Evolutionary conservation across 805 yeast genomes (phyloP), one percentile per base, ranked within the genome.

Genomic region (Zygosaccharomyces bisporus): DNA sequence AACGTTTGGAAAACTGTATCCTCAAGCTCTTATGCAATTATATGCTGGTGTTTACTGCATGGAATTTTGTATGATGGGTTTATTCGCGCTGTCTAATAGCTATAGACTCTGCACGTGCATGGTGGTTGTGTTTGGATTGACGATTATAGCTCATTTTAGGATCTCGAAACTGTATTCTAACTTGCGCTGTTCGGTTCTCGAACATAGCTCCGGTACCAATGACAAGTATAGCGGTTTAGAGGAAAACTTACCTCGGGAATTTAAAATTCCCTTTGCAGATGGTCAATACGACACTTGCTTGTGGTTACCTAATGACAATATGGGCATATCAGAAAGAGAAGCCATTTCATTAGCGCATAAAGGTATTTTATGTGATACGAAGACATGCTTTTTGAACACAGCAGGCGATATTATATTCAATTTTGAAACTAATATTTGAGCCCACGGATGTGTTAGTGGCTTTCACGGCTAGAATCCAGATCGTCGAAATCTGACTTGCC

Each of bases 41-140:
- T 87, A 84, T 56, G 72, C 85, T 0, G 97, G 97, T 0, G 66
- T 89, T 1, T 89, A 89, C 60, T 86, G 89, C 55, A 70, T 86
- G 57, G 95, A 89, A 56, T 69, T 83, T 29, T 84, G 90, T 50
- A 64, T 89, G 54, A 73, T 86, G 33, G 97, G 96, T 0, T 66
- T 87, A 7, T 81, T 86, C 53, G 75, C 86, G 33, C 63, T 85
- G 12, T 81, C 82, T 49, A 69, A 79, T 71, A 27, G 58, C 56
- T 41, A 73, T 65, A 46, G 70, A 62, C 34, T 75, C 71, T 67
- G 71, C 57, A 43, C 64, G 39, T 49, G 76, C 6, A 82, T 83
- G 79, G 57, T 77, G 2, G 33, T 74, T 1, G 63, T 79, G 0
- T 60, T 85, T 24, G 49, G 77, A 2, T 50, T 65, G 2, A 86